These are phyloP conservation scores for Globisporangium splendens DNA, from an alignment of 352 stramenopile genomes.

Conservation along the genomic window DNA sequence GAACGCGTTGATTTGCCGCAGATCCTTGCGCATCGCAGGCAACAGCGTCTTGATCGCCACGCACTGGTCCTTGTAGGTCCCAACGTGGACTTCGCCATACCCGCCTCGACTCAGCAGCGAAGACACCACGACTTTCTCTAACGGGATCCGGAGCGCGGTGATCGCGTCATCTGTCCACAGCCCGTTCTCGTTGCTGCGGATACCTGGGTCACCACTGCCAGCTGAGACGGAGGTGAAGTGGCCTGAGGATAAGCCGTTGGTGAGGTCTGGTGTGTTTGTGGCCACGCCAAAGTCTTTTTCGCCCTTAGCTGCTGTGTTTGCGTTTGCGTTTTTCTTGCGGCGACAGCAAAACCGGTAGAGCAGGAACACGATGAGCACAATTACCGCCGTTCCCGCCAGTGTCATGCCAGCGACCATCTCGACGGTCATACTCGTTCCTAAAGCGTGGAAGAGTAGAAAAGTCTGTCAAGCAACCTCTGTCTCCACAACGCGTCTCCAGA, in stretches of 20 bases:
- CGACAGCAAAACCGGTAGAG: not conserved
- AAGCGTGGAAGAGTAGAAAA: too few relatives aligned
- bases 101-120: constrained; percentile 22
- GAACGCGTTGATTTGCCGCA: constrained; percentile 30
- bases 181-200: too few relatives aligned
- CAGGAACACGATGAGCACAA: not conserved
- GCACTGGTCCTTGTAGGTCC: constrained; percentile 17
- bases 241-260: too few relatives aligned
- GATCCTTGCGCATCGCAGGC: constrained; percentile 14
- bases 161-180: constrained; percentile 26
- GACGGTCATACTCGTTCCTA: not conserved
- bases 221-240: too few relatives aligned
- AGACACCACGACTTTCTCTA: constrained; percentile 19
- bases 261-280: not conserved
- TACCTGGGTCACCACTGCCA: not conserved
- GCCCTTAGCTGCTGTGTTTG: not conserved
- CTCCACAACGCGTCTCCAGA: not conserved
- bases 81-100: constrained; percentile 31
- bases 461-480: too few relatives aligned
- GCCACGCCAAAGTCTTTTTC: not conserved
- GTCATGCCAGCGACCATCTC: not conserved
- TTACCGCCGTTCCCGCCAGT: not conserved
- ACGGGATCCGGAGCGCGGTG: constrained; percentile 20
- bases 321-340: not conserved
- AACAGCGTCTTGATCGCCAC: constrained; percentile 22